Evolutionary conservation across 108 stramenopile genomes (phyloP), one percentile per base, ranked within the genome.

Genomic region (Skeletonema grethae): DNA sequence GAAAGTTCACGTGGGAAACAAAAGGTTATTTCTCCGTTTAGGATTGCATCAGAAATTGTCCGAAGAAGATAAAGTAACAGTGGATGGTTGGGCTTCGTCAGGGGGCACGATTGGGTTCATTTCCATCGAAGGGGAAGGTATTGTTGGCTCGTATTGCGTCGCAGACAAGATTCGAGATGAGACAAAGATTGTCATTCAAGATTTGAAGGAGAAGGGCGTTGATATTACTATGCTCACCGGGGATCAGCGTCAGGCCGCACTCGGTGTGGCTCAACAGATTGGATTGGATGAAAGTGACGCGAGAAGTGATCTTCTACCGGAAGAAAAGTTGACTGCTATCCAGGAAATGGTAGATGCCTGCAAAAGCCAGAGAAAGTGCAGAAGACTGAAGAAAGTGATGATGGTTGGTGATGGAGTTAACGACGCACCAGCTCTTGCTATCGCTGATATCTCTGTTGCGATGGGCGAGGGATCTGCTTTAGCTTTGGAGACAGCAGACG

Each of bases 351-450:
- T 74, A 35, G 36, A 60, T 5, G 62, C 59, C 20, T 29, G 60
- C 5, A 62, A 61, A 62, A 64, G 9, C 1, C 41, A 60, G 2
- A 66, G 63, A 46, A 48, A 63, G 34, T 68, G 70, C 43, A 20
- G 46, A 31, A 11, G 67, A 36, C 57, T 45, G 32, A n/a, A 61
- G 45, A 45, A 76, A 10, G 86, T 88, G 0, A 57, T 93, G 61
- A 97, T 98, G 95, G 87, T 90, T n/a, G 98, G 98, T 3, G 97
- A 99, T 71, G 98, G 96, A 10, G 98, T 99, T 5, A 98, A 98
- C 72, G 98, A 98, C 71, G 95, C 96, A 6, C 95, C 97, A 7
- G 97, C 97, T 7, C 85, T 99, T 5, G 95, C 94, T 45, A 67
- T 83, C 3, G 95, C 94, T 20, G 94, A 99, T 72, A 88, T 99